Conservation (phyloP, 805 yeast genomes). For the Isabelozyma gotoi region DNA sequence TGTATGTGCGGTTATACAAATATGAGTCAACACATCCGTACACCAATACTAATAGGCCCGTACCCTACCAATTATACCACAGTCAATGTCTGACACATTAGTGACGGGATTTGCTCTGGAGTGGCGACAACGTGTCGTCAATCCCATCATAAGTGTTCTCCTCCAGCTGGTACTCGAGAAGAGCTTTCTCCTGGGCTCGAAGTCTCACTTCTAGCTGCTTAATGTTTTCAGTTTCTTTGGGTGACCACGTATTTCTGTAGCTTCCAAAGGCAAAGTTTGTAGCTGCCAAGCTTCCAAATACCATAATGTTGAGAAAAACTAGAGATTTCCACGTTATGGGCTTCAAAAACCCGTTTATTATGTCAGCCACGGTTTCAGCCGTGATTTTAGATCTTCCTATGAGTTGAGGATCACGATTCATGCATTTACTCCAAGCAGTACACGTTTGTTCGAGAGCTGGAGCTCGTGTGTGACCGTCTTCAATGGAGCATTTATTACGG, state of each 20-base stretch:
- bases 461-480: conserved; percentile 44
- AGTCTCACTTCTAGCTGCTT: background rate
- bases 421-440: conserved; percentile 74
- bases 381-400: conserved; percentile 70
- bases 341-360: conserved; percentile 70
- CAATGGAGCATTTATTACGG: conserved; percentile 69
- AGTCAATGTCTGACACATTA: no score
- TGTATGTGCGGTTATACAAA: no score
- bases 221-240: background rate
- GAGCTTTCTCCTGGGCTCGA: background rate
- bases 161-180: background rate
- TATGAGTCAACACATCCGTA: no score
- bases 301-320: conserved; percentile 42
- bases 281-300: conserved; percentile 52
- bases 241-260: conserved; percentile 7
- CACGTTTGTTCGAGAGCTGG: conserved; percentile 77
- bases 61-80: no score
- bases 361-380: conserved; percentile 82
- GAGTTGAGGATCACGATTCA: conserved; percentile 70
- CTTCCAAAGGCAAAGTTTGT: conserved; percentile 52
- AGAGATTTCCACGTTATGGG: conserved; percentile 73
- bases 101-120: background rate
- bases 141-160: background rate
- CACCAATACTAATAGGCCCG: no score
- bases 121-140: background rate